Evolutionary conservation across 495 filamentous ascomycete species (phyloP).

Genomic region (Talaromyces liani): DNA sequence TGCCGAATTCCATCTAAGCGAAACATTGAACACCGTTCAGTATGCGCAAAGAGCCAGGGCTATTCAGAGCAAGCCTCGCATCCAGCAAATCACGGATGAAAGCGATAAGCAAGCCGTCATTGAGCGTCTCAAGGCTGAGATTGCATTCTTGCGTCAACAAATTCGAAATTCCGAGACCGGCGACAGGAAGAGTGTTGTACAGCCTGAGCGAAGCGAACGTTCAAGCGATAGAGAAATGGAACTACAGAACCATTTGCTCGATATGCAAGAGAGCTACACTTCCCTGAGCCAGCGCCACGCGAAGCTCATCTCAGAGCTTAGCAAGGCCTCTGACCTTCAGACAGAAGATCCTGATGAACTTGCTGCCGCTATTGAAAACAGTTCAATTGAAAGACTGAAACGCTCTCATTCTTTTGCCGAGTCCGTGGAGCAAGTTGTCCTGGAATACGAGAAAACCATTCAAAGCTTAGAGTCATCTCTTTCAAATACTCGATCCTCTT

Average conservation of each 20-base stretch:
- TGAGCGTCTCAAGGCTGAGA: conserved; percentile 88
- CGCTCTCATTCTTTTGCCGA: conserved; percentile 91
- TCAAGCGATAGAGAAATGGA: conserved; percentile 81
- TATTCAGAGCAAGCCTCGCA: conserved; percentile 95
- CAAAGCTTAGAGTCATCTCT: conserved; percentile 87
- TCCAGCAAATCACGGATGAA: conserved; percentile 86
- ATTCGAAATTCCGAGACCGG: conserved; percentile 64
- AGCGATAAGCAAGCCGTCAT: conserved; percentile 92
- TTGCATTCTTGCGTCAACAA: conserved; percentile 90
- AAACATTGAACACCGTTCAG: conserved; percentile 93
- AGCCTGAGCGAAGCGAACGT: conserved; percentile 67
- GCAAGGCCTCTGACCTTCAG: conserved; percentile 65
- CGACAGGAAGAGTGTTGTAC: conserved; percentile 49
- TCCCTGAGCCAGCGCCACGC: conserved; percentile 86
- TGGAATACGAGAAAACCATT: conserved; percentile 99
- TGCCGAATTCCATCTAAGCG: conserved; percentile 93
- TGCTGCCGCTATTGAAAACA: conserved; percentile 58
- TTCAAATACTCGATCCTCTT: conserved; percentile 76
- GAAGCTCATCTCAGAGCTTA: conserved; percentile 89
- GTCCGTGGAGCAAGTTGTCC: conserved; percentile 88
- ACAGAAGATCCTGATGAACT: conserved; percentile 51
- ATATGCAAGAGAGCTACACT: conserved; percentile 91
- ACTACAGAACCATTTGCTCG: conserved; percentile 88
- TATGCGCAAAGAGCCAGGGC: conserved; percentile 94
- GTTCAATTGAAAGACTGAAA: conserved; percentile 81